A percentile compares a stretch with the other conserved stretches of the same genome.
phyloP scores from a whole-genome alignment of 1,284 basidiomycete species.

The Cryptococcus sp. region DNA sequence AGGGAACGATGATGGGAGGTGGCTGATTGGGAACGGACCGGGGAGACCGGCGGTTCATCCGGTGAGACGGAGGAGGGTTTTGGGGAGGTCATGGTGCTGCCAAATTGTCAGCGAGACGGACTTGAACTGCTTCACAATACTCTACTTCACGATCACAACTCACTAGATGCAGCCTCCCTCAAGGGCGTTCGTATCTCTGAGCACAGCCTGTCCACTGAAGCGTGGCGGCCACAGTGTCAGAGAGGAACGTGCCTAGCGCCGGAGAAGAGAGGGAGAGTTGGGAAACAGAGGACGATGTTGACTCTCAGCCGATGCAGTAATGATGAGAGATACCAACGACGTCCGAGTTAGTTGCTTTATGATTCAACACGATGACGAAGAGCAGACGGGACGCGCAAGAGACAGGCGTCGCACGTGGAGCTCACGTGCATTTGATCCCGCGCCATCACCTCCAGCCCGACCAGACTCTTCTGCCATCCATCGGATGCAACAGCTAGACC shows the following conservation, averaged over 20 bases:
- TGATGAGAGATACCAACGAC: background rate
- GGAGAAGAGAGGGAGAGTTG: background rate
- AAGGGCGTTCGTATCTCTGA: background rate
- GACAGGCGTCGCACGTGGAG: background rate
- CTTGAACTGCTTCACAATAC: too few relatives aligned
- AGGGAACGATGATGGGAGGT: constrained; percentile 10
- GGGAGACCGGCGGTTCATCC: constrained; percentile 10
- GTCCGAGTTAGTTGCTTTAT: background rate
- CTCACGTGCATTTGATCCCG: constrained; percentile 15
- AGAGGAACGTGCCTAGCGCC: background rate
- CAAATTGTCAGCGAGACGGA: too few relatives aligned
- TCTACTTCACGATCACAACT: too few relatives aligned
- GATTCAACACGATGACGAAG: constrained; percentile 4
- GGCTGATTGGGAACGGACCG: background rate
- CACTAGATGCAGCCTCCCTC: background rate
- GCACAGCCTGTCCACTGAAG: background rate
- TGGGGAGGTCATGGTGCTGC: constrained; percentile 13
- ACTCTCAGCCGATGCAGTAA: too few relatives aligned
- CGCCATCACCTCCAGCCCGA: background rate
- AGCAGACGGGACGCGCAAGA: background rate
- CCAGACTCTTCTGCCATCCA: too few relatives aligned
- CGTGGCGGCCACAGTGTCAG: background rate
- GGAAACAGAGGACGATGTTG: background rate
- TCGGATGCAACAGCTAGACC: too few relatives aligned
- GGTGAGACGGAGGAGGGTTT: constrained; percentile 2